These are phyloP conservation scores for Isatis tinctoria DNA, from an alignment of 345 rosid species.

Conservation along the genomic window DNA sequence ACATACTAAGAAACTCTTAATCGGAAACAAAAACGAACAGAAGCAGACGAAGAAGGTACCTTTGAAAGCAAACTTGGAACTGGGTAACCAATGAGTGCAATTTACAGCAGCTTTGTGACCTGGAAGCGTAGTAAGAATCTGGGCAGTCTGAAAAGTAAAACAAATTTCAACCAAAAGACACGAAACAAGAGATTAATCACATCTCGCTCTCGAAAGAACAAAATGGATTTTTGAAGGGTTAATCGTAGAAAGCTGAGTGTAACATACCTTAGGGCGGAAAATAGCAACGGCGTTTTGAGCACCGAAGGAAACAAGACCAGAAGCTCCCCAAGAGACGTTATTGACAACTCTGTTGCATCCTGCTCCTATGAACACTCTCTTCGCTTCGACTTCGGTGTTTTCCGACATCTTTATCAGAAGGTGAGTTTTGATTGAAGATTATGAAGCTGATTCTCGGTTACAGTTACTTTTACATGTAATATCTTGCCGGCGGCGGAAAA, in stretches of 20 bases:
- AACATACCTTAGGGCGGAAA: conserved; percentile 73
- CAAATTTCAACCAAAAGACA: too few relatives aligned
- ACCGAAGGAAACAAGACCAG: conserved; percentile 72
- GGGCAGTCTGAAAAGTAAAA: conserved; percentile 49
- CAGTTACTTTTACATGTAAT: background rate
- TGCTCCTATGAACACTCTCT: conserved; percentile 76
- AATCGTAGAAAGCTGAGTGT: background rate
- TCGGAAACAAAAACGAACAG: background rate
- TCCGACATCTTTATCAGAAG: conserved; percentile 4
- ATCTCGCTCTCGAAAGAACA: background rate
- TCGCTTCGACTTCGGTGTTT: conserved; percentile 36
- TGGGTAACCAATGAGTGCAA: conserved; percentile 90
- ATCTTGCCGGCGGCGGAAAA: conserved; percentile 1
- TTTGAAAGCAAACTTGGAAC: conserved; percentile 66
- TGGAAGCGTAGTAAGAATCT: conserved; percentile 79
- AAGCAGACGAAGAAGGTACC: conserved; percentile 36
- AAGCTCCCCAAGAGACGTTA: conserved; percentile 93
- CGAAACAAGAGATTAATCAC: background rate
- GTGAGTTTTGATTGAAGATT: background rate
- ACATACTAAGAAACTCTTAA: background rate
- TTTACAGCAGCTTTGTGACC: conserved; percentile 81
- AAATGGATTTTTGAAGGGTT: background rate
- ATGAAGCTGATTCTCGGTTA: background rate
- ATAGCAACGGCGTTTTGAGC: conserved; percentile 81
- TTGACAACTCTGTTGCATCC: conserved; percentile 90